phyloP scores from a whole-genome alignment of 345 rosid genomes.

The Turnera subulata region DNA sequence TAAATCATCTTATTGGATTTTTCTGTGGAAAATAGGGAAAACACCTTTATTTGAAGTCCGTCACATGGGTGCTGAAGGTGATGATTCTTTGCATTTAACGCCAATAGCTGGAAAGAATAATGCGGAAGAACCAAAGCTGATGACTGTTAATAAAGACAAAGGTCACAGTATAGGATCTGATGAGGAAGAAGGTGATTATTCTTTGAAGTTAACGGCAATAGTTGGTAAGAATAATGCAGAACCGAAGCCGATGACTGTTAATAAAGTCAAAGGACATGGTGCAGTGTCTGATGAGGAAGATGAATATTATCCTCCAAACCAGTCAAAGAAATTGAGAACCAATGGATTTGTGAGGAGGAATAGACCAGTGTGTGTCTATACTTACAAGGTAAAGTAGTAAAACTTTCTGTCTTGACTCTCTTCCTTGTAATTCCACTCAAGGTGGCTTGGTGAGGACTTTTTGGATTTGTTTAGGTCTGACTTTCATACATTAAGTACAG shows the following conservation, averaged over 20 bases:
- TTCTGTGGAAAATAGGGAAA: slow-evolving; percentile 50
- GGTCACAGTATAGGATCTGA: slow-evolving; percentile 38
- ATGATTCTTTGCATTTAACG: slow-evolving; percentile 37
- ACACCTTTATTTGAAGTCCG: slow-evolving; percentile 74
- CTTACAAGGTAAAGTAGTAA: slow-evolving; percentile 55
- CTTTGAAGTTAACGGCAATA: slow-evolving; percentile 31
- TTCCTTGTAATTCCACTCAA: background rate
- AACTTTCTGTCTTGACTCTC: slow-evolving; percentile 5
- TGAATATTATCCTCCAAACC: slow-evolving; percentile 32
- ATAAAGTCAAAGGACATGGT: slow-evolving; percentile 26
- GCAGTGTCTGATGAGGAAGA: slow-evolving; percentile 54
- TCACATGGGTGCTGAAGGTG: slow-evolving; percentile 43
- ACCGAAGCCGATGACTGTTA: slow-evolving; percentile 26
- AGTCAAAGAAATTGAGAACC: slow-evolving; percentile 27
- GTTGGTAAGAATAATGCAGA: slow-evolving; percentile 31
- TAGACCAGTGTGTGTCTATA: slow-evolving; percentile 57
- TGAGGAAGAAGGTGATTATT: slow-evolving; percentile 48
- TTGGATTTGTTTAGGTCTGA: too few relatives aligned
- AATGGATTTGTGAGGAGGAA: slow-evolving; percentile 37
- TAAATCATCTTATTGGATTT: background rate
- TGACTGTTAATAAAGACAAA: slow-evolving; percentile 27
- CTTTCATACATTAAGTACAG: too few relatives aligned
- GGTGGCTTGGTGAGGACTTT: background rate
- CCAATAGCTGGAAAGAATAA: slow-evolving; percentile 26
- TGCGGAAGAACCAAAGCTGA: slow-evolving; percentile 36